A percentile compares a stretch with the other conserved stretches of the same genome.
Evolutionary conservation across 106 monocot genomes (phyloP).

Genomic region (Allium fistulosum): DNA sequence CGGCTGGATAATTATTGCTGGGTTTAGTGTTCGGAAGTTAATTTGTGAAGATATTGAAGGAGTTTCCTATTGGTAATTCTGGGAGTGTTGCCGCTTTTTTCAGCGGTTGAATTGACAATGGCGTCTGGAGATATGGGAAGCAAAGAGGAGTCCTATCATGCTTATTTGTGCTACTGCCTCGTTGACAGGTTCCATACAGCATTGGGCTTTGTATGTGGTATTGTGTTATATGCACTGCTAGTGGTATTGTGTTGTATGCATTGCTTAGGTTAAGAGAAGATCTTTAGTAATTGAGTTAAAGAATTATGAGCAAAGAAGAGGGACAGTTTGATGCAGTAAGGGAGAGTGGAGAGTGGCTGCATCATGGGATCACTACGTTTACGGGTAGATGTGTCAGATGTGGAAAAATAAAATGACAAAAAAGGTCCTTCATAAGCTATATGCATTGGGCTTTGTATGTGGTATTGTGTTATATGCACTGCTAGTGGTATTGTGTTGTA

Average conservation of each 20-base stretch:
- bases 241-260: conserved; percentile 30
- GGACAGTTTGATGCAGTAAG: too few species aligned
- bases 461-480: conserved; percentile 50
- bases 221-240: conserved; percentile 42
- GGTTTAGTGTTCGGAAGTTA: conserved; percentile 73
- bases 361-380: too few species aligned
- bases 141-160: conserved; percentile 90
- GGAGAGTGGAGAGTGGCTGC: too few species aligned
- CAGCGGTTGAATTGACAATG: conserved; percentile 93
- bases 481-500: conserved; percentile 39
- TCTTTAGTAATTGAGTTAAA: too few species aligned
- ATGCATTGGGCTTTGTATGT: conserved; percentile 71
- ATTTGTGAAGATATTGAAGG: conserved; percentile 50
- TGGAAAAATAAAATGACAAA: too few species aligned
- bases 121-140: conserved; percentile 85
- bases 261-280: too few species aligned
- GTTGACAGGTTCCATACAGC: conserved; percentile 69
- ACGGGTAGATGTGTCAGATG: too few species aligned
- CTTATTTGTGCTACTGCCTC: conserved; percentile 84
- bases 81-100: conserved; percentile 81
- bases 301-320: too few species aligned
- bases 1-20: conserved; percentile 49
- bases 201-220: conserved; percentile 66
- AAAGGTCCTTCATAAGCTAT: too few species aligned
- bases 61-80: conserved; percentile 82